phyloP scores from a whole-genome alignment of 306 rosid species.

The Prunus mira region DNA sequence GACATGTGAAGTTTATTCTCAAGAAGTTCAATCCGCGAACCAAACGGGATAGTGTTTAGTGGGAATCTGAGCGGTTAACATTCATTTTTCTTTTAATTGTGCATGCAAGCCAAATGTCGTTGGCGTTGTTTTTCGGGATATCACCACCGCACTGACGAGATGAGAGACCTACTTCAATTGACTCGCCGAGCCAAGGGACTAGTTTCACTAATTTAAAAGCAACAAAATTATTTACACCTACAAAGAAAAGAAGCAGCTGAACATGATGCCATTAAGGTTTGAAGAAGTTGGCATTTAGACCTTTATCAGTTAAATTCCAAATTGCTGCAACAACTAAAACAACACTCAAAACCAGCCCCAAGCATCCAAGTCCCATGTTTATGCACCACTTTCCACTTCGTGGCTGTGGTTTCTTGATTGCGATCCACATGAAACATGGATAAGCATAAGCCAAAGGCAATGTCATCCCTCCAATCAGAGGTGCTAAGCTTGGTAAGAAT shows the following conservation, averaged over 20 bases:
- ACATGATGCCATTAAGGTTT: slow-evolving; percentile 27
- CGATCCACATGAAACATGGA: slow-evolving; percentile 80
- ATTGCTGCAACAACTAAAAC: slow-evolving; percentile 44
- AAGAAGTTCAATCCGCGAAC: no score
- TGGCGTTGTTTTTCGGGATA: fast-evolving
- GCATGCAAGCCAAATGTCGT: no score
- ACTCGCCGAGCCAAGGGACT: no score
- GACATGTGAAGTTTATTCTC: fast-evolving
- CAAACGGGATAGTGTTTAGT: no score
- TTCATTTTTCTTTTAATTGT: no score
- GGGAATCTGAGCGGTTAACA: no score
- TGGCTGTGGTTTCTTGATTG: slow-evolving; percentile 47
- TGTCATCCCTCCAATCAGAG: slow-evolving; percentile 49
- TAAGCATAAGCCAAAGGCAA: slow-evolving; percentile 64
- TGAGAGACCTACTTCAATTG: no score
- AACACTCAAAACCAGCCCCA: slow-evolving; percentile 42
- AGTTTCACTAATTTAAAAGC: no score
- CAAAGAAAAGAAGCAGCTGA: no score
- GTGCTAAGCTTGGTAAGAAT: slow-evolving; percentile 45
- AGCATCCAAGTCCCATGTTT: slow-evolving; percentile 45
- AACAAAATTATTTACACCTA: no score
- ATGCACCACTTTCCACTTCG: slow-evolving; percentile 32
- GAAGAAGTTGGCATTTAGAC: slow-evolving; percentile 60
- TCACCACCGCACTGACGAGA: no score
- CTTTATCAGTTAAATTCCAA: slow-evolving; percentile 33